Evolutionary conservation across 176 grass and related monocot species (phyloP).

Genomic region (Areca catechu): DNA sequence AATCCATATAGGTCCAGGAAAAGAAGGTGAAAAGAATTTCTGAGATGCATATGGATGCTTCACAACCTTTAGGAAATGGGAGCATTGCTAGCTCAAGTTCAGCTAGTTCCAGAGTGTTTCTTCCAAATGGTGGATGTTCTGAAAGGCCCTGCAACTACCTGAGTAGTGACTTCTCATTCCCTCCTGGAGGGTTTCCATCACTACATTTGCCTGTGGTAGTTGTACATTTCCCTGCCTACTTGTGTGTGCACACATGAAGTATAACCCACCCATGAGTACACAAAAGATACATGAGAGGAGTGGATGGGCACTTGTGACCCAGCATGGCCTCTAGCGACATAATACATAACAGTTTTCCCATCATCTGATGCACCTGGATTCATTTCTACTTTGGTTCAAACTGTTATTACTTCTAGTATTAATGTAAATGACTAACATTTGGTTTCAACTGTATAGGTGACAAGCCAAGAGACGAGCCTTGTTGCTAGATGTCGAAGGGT

Average conservation of each 20-base stretch:
- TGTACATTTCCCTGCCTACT: constrained; percentile 27
- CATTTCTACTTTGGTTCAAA: too few relatives aligned
- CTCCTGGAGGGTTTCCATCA: constrained; percentile 58
- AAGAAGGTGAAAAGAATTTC: constrained; percentile 82
- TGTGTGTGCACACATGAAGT: too few relatives aligned
- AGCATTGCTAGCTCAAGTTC: constrained; percentile 38
- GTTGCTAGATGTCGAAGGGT: constrained; percentile 73
- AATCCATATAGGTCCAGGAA: constrained; percentile 53
- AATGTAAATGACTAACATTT: too few relatives aligned
- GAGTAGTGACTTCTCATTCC: constrained; percentile 29
- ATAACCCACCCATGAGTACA: too few relatives aligned
- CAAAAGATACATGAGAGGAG: too few relatives aligned
- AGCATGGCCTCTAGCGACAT: too few relatives aligned
- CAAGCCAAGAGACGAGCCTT: constrained; percentile 65
- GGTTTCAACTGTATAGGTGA: constrained; percentile 24
- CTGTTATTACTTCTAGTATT: too few relatives aligned
- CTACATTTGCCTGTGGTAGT: constrained; percentile 79
- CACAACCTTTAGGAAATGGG: constrained; percentile 32
- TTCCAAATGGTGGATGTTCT: constrained; percentile 63
- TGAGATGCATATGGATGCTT: constrained; percentile 62
- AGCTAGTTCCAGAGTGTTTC: constrained; percentile 19
- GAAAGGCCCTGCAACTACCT: background rate
- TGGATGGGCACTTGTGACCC: too few relatives aligned
- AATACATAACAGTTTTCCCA: too few relatives aligned
- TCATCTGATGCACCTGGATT: too few relatives aligned